A percentile compares a stretch with the other conserved stretches of the same genome.
phyloP scores from a whole-genome alignment of 108 stramenopile genomes.

The Pseudonitzschia delicatissima region DNA sequence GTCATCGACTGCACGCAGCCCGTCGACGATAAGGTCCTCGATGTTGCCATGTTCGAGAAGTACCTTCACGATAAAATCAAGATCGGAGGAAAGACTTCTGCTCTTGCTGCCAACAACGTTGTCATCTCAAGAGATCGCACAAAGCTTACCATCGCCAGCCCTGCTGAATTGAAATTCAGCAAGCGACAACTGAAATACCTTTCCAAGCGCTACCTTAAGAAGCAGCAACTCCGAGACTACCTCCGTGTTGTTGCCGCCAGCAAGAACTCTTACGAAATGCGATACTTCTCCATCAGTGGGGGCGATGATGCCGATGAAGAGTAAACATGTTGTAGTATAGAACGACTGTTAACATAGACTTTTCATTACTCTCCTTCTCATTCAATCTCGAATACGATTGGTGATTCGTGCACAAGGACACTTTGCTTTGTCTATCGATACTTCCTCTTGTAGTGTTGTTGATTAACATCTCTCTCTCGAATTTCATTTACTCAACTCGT shows the following conservation, averaged over 20 bases:
- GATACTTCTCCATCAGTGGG: slow-evolving; percentile 76
- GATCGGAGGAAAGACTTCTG: slow-evolving; percentile 81
- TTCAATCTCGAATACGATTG: neutral
- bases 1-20: slow-evolving; percentile 96
- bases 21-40: slow-evolving; percentile 97
- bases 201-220: slow-evolving; percentile 99
- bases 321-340: slow-evolving; percentile 8
- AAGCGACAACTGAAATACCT: slow-evolving; percentile 99
- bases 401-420: too few relatives aligned
- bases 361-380: neutral
- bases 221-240: slow-evolving; percentile 97
- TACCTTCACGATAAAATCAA: slow-evolving; percentile 98
- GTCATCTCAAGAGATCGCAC: slow-evolving; percentile 87
- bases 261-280: slow-evolving; percentile 91
- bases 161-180: slow-evolving; percentile 88
- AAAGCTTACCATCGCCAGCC: slow-evolving; percentile 86
- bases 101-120: slow-evolving; percentile 73
- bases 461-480: too few relatives aligned
- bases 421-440: too few relatives aligned
- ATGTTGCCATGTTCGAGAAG: slow-evolving; percentile 96
- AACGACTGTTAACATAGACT: neutral
- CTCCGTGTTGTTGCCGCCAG: slow-evolving; percentile 94
- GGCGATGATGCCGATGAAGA: slow-evolving; percentile 81
- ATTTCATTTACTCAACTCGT: too few relatives aligned
- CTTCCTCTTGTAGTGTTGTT: too few relatives aligned